phyloP scores from a whole-genome alignment of 305 asterid genomes.

The Solanum hybrid region DNA sequence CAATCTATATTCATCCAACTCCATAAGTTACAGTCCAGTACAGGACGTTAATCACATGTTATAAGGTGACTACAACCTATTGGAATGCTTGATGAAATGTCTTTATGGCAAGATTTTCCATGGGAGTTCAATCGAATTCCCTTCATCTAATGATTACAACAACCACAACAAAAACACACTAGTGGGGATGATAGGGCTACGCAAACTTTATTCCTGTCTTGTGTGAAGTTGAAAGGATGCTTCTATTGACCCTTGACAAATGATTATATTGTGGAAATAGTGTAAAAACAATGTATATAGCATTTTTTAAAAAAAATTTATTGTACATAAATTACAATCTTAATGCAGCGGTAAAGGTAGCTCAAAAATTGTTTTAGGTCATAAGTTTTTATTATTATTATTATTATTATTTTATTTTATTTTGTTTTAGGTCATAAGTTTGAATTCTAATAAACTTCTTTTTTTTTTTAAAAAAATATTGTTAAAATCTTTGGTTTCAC shows the following conservation, averaged over 20 bases:
- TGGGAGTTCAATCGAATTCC: not conserved
- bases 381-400: too few relatives aligned
- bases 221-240: not conserved
- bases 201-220: not conserved
- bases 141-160: not conserved
- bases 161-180: not conserved
- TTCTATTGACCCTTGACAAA: not conserved
- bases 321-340: not conserved
- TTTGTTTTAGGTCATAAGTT: not conserved
- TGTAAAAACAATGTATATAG: not conserved
- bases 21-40: not conserved
- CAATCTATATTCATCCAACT: not conserved
- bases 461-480: not conserved
- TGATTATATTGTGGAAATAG: not conserved
- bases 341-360: not conserved
- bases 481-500: not conserved
- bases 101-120: not conserved
- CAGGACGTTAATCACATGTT: not conserved
- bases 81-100: not conserved
- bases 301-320: not conserved
- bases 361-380: not conserved
- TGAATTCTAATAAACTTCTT: not conserved
- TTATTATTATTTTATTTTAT: too few relatives aligned
- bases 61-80: not conserved
- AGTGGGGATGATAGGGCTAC: not conserved